phyloP scores from a whole-genome alignment of 352 stramenopile genomes.

The Phytophthora pluvialis region DNA sequence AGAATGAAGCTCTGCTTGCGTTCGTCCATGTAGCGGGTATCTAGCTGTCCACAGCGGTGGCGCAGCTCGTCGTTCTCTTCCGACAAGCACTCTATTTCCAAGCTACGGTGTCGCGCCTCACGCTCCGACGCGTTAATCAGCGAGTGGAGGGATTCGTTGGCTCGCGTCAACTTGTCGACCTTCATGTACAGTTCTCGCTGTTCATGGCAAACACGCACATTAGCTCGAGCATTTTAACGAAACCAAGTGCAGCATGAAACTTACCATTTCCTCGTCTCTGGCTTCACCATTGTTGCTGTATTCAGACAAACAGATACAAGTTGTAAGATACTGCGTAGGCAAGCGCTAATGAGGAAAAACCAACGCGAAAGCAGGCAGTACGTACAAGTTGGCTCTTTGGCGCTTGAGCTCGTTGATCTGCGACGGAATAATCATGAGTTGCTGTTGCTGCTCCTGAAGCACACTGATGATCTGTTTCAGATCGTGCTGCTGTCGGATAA shows the following conservation, averaged over 20 bases:
- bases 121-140: constrained; percentile 67
- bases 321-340: constrained; percentile 1
- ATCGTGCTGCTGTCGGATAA: constrained; percentile 84
- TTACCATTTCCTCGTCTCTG: constrained; percentile 66
- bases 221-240: constrained; percentile 3
- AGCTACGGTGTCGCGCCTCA: constrained; percentile 60
- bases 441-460: constrained; percentile 80
- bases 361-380: neutral
- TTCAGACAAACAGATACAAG: constrained; percentile 10
- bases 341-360: too few species aligned
- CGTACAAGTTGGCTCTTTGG: constrained; percentile 58
- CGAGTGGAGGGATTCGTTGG: constrained; percentile 73
- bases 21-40: constrained; percentile 75
- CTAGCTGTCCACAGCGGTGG: constrained; percentile 62
- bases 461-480: constrained; percentile 84
- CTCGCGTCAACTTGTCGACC: constrained; percentile 56
- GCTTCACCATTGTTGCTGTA: constrained; percentile 33
- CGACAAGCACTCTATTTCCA: constrained; percentile 77
- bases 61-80: constrained; percentile 84
- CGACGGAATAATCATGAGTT: constrained; percentile 72
- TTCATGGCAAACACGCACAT: constrained; percentile 7
- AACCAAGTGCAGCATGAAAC: neutral
- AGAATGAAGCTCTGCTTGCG: constrained; percentile 64
- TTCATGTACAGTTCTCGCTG: constrained; percentile 70
- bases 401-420: constrained; percentile 72